Evolutionary conservation across 176 grass and related monocot species (phyloP).

Genomic region (Lolium perenne): DNA sequence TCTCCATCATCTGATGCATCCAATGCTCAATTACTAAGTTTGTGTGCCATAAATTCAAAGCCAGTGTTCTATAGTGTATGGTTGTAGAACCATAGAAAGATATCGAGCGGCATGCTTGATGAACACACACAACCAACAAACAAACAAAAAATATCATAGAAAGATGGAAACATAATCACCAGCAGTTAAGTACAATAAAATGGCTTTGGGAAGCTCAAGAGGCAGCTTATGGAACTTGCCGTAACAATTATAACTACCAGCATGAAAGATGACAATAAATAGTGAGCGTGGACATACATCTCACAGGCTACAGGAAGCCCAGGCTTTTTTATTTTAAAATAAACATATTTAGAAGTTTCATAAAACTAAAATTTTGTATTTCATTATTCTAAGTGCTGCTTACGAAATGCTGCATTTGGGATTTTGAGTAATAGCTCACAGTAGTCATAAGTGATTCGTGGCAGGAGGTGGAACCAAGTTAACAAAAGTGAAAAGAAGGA

Average conservation of each 20-base stretch:
- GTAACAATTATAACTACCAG: neutral
- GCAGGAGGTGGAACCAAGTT: conserved; percentile 11
- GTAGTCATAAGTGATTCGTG: conserved; percentile 10
- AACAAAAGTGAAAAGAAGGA: conserved; percentile 10
- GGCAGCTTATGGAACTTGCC: conserved; percentile 1
- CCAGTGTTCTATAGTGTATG: neutral
- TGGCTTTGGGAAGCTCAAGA: conserved; percentile 16
- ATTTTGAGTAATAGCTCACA: conserved; percentile 21
- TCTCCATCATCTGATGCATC: conserved; percentile 9
- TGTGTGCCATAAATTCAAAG: neutral
- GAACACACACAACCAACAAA: too few relatives aligned
- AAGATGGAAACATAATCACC: neutral
- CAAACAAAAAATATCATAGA: neutral
- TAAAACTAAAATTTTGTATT: conserved; percentile 21
- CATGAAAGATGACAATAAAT: neutral
- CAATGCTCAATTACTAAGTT: neutral
- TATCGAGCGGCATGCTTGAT: too few relatives aligned
- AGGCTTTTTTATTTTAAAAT: too few relatives aligned
- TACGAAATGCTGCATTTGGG: neutral
- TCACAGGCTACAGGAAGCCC: too few relatives aligned
- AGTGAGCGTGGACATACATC: too few relatives aligned
- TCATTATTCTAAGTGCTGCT: conserved; percentile 1
- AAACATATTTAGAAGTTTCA: too few relatives aligned
- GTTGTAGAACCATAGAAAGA: neutral
- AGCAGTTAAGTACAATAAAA: conserved; percentile 24